phyloP scores from a whole-genome alignment of 2,329 filamentous ascomycete species.

The Colletotrichum lentis region DNA sequence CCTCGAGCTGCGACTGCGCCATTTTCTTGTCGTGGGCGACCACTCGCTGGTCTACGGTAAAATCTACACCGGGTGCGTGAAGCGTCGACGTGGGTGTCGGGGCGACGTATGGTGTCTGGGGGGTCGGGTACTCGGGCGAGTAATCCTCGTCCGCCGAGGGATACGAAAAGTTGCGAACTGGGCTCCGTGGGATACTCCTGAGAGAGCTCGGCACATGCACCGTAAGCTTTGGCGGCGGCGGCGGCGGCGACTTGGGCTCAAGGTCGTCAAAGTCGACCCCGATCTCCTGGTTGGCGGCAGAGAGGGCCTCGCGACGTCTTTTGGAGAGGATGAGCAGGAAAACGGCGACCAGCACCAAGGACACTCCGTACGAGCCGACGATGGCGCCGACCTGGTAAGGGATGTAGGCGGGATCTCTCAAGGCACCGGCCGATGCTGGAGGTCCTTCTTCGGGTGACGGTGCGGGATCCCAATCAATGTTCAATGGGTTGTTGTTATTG shows the following conservation, averaged over 20 bases:
- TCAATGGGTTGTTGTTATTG: constrained; percentile 52
- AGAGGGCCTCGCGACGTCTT: constrained; percentile 61
- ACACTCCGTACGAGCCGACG: constrained; percentile 81
- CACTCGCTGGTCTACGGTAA: constrained; percentile 78
- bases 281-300: constrained; percentile 61
- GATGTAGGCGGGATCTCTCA: constrained; percentile 66
- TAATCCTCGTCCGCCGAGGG: constrained; percentile 53
- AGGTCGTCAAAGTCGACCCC: constrained; percentile 48
- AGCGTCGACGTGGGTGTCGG: constrained; percentile 58
- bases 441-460: constrained; percentile 69
- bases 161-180: constrained; percentile 60
- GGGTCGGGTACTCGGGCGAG: constrained; percentile 45
- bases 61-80: constrained; percentile 67
- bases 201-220: constrained; percentile 40
- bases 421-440: constrained; percentile 64
- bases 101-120: constrained; percentile 53
- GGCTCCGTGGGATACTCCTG: constrained; percentile 41
- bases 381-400: constrained; percentile 86
- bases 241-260: constrained; percentile 42
- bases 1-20: constrained; percentile 84
- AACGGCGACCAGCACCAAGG: constrained; percentile 76
- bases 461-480: constrained; percentile 64
- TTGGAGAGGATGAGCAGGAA: constrained; percentile 69
- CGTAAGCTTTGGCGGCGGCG: constrained; percentile 40
- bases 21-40: constrained; percentile 77